phyloP scores from a whole-genome alignment of 768 basidiomycete genomes.

The Atractiella rhizophila region DNA sequence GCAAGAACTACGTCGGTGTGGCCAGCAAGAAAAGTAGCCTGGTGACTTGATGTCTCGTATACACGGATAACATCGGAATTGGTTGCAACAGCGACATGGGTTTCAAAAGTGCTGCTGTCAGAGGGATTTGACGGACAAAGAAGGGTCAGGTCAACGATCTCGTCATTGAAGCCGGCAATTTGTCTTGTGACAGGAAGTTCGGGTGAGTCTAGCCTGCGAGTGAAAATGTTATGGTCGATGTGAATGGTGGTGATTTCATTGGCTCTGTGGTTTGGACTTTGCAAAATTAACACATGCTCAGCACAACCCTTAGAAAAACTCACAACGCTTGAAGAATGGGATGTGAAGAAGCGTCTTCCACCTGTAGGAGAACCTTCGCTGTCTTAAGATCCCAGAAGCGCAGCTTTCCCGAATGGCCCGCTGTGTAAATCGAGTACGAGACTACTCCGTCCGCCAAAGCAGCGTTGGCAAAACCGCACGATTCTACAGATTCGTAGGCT shows the following conservation, averaged over 20 bases:
- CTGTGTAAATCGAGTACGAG: constrained; percentile 41
- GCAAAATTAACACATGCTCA: too few species aligned
- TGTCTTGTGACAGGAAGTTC: constrained; percentile 39
- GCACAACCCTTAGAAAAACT: constrained; percentile 21
- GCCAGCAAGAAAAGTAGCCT: constrained; percentile 62
- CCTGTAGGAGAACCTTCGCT: constrained; percentile 34
- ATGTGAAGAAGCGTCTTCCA: constrained; percentile 36
- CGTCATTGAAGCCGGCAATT: constrained; percentile 89
- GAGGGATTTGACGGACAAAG: constrained; percentile 16
- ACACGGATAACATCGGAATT: constrained; percentile 87
- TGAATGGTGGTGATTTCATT: constrained; percentile 50
- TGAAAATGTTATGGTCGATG: constrained; percentile 89
- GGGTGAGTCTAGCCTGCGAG: constrained; percentile 50
- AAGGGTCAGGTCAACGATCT: constrained; percentile 65
- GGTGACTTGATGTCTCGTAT: constrained; percentile 48
- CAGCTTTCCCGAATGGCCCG: constrained; percentile 65
- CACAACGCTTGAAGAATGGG: constrained; percentile 65
- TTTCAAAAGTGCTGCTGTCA: constrained; percentile 25
- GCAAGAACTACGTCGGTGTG: constrained; percentile 79
- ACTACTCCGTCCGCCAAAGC: too few species aligned
- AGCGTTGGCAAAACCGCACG: constrained; percentile 12
- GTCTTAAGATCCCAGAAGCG: constrained; percentile 58
- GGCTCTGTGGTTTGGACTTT: too few species aligned
- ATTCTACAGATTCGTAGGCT: constrained; percentile 16
- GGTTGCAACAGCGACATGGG: constrained; percentile 76